Evolutionary conservation across 495 filamentous ascomycete species (phyloP), one percentile per base, ranked within the genome.

Genomic region (Penicillium simplicissimum): DNA sequence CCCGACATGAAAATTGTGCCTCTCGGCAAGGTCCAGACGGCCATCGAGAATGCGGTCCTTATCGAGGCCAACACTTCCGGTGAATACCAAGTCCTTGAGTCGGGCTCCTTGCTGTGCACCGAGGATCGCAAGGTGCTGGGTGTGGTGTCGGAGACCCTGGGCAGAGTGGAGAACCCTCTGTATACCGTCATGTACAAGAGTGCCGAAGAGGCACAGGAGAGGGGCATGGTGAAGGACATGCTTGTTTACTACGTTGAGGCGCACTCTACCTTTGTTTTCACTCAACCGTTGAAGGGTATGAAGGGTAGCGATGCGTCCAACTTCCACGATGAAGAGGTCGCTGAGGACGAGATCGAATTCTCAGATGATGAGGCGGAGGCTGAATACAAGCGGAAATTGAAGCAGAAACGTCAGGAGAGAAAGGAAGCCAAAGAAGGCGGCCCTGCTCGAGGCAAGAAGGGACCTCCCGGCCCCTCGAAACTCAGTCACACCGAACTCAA

Each of bases 231-330:
- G 7, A 74, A 80, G 38, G 90, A 87, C n/a, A 84, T 84, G 28
- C 79, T 80, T 11, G 74, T 97, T 1, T 97, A 85, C 75, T 97
- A 96, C 60, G 87, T 93, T 0, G 83, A 87, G 19, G 69, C 81
- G 15, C 87, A 93, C 67, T 89, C 91, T 52, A 86, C 81, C 4
- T 93, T 88, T 58, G 90, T 96, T 15, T 93, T 96, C 67, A 96
- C 94, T 0, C 83, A 95, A 72, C 81, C 86, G 4, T 74, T 97
- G 47, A 89, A 89, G 71, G 80, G 81, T 25, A 64, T 86, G 56
- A 97, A 96, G 73, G 90, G 90, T 58, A 91, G 91, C 15, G 95
- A 98, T 75, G 94, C 95, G 0, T 96, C 91, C 40, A 97, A 97
- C 68, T 79, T 96, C 57, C 87, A 96, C 70, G 95, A 98, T 65